phyloP scores from a whole-genome alignment of 2,329 filamentous ascomycete genomes.

The Exophiala calicioides region DNA sequence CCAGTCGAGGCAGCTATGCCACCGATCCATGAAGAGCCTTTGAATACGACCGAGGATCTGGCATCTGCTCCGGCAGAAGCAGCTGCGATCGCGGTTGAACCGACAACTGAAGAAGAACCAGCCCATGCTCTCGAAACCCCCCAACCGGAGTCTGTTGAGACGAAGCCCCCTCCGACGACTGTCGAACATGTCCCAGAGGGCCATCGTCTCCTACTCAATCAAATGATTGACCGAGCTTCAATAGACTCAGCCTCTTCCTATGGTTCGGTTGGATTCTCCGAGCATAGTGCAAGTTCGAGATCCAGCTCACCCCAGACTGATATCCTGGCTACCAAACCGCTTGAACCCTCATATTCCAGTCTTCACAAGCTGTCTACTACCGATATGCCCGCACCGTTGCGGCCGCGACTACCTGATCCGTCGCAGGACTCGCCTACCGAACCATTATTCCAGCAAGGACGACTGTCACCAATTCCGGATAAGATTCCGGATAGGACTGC shows the following conservation, averaged over 20 bases:
- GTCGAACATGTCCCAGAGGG: neutral
- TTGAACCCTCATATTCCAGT: constrained; percentile 37
- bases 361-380: constrained; percentile 40
- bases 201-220: neutral
- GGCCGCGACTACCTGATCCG: constrained; percentile 12
- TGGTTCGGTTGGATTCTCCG: constrained; percentile 42
- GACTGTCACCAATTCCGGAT: constrained; percentile 38
- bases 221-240: constrained; percentile 18
- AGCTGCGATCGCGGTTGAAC: constrained; percentile 16
- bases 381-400: constrained; percentile 27
- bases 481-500: too few relatives aligned
- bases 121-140: neutral
- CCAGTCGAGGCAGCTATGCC: too few relatives aligned
- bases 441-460: constrained; percentile 45
- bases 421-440: constrained; percentile 51
- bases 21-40: constrained; percentile 20
- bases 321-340: constrained; percentile 5
- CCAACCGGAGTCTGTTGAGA: constrained; percentile 1
- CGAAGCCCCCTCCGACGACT: neutral
- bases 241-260: constrained; percentile 45
- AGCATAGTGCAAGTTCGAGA: constrained; percentile 45
- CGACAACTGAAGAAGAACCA: constrained; percentile 5
- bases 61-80: constrained; percentile 3
- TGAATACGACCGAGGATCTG: constrained; percentile 17
- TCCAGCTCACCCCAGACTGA: constrained; percentile 62